These are phyloP conservation scores for Coemansia sp. DNA, from an alignment of 192 early-diverging fungal genomes.

Conservation along the genomic window DNA sequence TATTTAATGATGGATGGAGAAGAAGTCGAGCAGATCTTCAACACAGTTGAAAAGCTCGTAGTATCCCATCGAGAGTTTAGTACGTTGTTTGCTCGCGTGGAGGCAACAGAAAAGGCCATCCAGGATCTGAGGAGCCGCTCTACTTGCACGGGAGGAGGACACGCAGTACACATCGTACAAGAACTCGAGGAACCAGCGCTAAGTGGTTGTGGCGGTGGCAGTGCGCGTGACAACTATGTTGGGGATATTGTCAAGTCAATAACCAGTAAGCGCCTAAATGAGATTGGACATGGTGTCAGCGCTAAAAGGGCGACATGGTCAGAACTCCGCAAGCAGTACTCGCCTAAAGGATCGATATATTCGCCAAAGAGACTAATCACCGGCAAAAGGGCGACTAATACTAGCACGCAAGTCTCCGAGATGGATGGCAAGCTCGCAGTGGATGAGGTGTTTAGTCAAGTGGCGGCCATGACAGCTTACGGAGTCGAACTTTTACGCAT, in stretches of 20 bases:
- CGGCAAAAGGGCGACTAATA: not conserved
- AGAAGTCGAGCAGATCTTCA: not conserved
- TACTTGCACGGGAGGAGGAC: not conserved
- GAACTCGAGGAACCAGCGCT: not conserved
- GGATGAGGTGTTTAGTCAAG: not conserved
- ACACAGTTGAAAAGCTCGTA: not conserved
- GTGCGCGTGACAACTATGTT: not conserved
- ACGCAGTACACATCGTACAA: not conserved
- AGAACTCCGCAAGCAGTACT: not conserved
- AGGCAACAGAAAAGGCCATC: not conserved
- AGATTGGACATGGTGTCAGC: not conserved
- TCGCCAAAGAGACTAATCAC: not conserved
- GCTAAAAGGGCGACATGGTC: not conserved
- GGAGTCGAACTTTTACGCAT: not conserved
- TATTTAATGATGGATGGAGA: not conserved
- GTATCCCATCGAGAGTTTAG: not conserved
- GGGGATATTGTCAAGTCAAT: not conserved
- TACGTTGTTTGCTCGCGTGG: not conserved
- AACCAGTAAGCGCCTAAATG: not conserved
- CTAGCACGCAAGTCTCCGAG: not conserved
- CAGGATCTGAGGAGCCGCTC: not conserved
- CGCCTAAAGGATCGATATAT: not conserved
- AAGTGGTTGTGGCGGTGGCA: not conserved
- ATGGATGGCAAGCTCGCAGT: not conserved
- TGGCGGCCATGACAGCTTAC: not conserved